Evolutionary conservation across 169 alveolate species (phyloP).

Genomic region (Plasmodium gonderi): DNA sequence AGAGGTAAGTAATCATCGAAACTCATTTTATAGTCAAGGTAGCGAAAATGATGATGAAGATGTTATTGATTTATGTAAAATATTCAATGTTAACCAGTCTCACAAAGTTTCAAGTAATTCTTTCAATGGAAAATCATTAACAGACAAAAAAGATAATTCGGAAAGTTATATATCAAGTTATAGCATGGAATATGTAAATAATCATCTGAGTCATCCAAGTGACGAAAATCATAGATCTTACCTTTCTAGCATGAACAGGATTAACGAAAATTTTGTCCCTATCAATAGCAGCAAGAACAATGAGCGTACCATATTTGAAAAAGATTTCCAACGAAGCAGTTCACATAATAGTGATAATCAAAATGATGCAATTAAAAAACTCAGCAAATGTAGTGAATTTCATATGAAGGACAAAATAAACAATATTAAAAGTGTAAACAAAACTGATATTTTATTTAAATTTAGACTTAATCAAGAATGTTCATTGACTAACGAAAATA

Average conservation of each 20-base stretch:
- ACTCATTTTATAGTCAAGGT: neutral
- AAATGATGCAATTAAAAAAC: neutral
- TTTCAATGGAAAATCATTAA: neutral
- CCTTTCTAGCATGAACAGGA: neutral
- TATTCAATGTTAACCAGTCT: slow-evolving; percentile 10
- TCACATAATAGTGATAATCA: neutral
- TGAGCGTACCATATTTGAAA: neutral
- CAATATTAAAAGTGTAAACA: slow-evolving; percentile 47
- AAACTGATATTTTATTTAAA: slow-evolving; percentile 43
- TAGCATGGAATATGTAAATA: neutral
- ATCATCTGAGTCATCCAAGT: neutral
- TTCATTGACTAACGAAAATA: neutral
- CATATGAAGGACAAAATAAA: slow-evolving; percentile 45
- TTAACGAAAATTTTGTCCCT: neutral
- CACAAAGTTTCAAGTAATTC: neutral
- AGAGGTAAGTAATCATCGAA: neutral
- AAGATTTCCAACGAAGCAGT: neutral
- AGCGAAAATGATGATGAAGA: slow-evolving; percentile 9
- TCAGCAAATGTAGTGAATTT: neutral
- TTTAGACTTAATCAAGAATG: slow-evolving; percentile 18
- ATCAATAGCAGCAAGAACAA: neutral
- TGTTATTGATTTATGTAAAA: slow-evolving; percentile 32
- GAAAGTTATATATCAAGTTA: neutral
- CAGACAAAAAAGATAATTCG: neutral
- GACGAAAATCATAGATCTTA: neutral